A percentile compares a stretch with the other conserved stretches of the same genome.
Conservation (phyloP, 768 basidiomycete species). For the Tremella fuciformis region DNA sequence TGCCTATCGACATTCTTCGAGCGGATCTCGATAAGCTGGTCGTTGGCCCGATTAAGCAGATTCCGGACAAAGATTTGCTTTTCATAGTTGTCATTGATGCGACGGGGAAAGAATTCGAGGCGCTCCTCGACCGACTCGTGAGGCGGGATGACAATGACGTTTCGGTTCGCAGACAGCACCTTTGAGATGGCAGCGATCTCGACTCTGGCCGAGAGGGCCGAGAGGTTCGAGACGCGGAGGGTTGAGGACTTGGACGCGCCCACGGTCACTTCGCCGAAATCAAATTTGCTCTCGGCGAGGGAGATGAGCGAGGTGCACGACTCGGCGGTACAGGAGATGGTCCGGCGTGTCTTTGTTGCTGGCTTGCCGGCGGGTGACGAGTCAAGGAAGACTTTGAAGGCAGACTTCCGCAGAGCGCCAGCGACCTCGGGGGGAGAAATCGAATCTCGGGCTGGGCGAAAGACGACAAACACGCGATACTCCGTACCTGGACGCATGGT, state of each 20-base stretch:
- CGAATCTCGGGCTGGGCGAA: slow-evolving; percentile 28
- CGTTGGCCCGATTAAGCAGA: slow-evolving; percentile 44
- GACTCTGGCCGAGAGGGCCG: slow-evolving; percentile 41
- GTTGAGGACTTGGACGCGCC: slow-evolving; percentile 37
- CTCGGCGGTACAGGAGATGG: slow-evolving; percentile 35
- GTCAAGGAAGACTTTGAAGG: slow-evolving; percentile 40
- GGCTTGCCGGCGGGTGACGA: slow-evolving; percentile 2
- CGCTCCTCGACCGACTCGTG: slow-evolving; percentile 40
- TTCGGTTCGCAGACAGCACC: slow-evolving; percentile 45
- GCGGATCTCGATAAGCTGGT: slow-evolving; percentile 41
- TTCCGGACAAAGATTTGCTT: slow-evolving; percentile 50
- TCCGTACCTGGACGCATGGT: slow-evolving; percentile 47
- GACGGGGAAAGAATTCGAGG: slow-evolving; percentile 49
- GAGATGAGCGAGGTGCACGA: slow-evolving; percentile 44
- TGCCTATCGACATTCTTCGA: slow-evolving; percentile 46
- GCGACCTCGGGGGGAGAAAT: slow-evolving; percentile 28
- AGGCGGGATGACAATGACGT: slow-evolving; percentile 46
- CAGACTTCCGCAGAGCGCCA: slow-evolving; percentile 30
- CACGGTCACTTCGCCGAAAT: slow-evolving; percentile 49
- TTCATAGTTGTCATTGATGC: slow-evolving; percentile 49
- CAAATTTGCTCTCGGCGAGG: slow-evolving; percentile 32
- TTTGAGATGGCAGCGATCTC: slow-evolving; percentile 49
- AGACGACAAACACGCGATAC: slow-evolving; percentile 44
- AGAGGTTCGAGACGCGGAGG: slow-evolving; percentile 40
- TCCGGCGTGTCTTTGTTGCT: slow-evolving; percentile 20